Evolutionary conservation across 1,139 yeast genomes (phyloP), one percentile per base, ranked within the genome.

Genomic region (Blastobotrys illinoisensis): DNA sequence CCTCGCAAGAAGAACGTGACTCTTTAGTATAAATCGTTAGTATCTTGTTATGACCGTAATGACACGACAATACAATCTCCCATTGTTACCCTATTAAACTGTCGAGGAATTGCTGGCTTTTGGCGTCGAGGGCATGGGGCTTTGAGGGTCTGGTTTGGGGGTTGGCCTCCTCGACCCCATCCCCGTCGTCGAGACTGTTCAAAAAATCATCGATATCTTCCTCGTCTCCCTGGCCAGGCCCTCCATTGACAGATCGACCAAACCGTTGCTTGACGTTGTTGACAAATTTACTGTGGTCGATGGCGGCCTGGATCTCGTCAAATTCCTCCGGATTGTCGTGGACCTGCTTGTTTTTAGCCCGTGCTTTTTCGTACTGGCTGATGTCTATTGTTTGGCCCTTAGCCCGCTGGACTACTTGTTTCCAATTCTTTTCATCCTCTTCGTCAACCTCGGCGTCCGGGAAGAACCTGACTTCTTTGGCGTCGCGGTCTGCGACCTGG

Each of bases 151-250:
- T 26, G 32, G 32, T 26, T 7, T 26, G 32, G 32, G 4, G 32
- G 11, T 26, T 26, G 32, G 11, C 32, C 32, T 26, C 32, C 9
- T 26, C 32, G 9, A 9, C 32, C 13, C 14, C 26, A 36, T 16
- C 45, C 21, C 44, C 45, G 36, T 14, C 49, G 20, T 11, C 44
- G 5, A 13, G 45, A 32, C 13, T 24, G 19, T 23, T 47, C 47
- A 44, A 32, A 21, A 32, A 54, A 13, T 48, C 61, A 36, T 67
- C 70, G 50, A 67, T 63, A 44, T 67, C 71, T 21, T 58, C 62
- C 9, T 66, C 68, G 21, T 57, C 61, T 18, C 36, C 47, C 14
- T 46, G 32, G 11, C 44, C 45, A 21, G 54, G 24, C 21, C 23
- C 24, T 19, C 44, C 19, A 5, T 48, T 19, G 26, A 44, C 28